phyloP scores from a whole-genome alignment of 176 grass and related monocot species.

The Bonia amplexicaulis region DNA sequence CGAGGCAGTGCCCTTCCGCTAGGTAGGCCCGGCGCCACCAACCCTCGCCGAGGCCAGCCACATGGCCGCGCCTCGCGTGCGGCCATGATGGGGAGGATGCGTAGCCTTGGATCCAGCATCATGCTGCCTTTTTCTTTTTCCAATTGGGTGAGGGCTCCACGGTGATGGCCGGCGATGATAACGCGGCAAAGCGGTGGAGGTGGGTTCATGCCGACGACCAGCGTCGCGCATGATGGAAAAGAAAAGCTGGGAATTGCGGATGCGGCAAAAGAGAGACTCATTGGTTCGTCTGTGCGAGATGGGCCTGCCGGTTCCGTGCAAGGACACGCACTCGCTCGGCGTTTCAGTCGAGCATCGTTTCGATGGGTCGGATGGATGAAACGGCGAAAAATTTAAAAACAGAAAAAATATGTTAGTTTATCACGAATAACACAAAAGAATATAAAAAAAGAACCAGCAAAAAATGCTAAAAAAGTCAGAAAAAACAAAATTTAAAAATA shows the following conservation, averaged over 20 bases:
- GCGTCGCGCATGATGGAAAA: constrained; percentile 9
- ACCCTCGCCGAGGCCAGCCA: constrained; percentile 6
- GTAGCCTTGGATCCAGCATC: constrained; percentile 2
- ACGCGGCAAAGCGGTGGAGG: constrained; percentile 19
- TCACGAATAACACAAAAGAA: too few relatives aligned
- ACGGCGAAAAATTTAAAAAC: too few relatives aligned
- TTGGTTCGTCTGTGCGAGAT: neutral
- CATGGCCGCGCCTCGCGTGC: constrained; percentile 13
- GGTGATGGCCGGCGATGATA: neutral
- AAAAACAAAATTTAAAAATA: too few relatives aligned
- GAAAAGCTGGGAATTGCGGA: neutral
- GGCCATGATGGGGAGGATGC: constrained; percentile 13
- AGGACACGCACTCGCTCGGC: neutral
- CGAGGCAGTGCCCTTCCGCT: neutral
- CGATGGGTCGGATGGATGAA: neutral
- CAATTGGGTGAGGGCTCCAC: neutral
- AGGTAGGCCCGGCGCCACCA: neutral
- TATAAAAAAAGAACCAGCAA: too few relatives aligned
- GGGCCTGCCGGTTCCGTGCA: neutral
- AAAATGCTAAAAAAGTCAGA: too few relatives aligned
- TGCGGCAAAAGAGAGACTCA: constrained; percentile 7
- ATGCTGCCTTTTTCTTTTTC: neutral
- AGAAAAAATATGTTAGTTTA: too few relatives aligned
- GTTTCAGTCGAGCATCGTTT: neutral
- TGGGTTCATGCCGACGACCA: neutral